Conservation (phyloP, 1,284 basidiomycete species). For the Trametes versicolor region DNA sequence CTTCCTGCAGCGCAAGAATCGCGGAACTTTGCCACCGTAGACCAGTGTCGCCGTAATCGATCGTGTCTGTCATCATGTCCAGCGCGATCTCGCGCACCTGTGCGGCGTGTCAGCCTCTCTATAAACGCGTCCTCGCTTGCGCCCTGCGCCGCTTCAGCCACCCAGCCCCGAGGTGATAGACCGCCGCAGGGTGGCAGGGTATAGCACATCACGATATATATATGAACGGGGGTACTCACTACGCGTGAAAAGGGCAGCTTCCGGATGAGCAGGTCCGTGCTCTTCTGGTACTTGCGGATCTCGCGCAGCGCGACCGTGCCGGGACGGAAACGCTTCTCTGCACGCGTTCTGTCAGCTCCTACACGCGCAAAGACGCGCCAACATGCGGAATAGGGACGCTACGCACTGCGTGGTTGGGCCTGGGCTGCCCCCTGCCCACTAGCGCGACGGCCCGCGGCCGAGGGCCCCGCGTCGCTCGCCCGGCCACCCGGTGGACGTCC, state of each 20-base stretch:
- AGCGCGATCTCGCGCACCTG: slow-evolving; percentile 93
- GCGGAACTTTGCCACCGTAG: slow-evolving; percentile 94
- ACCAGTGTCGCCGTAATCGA: slow-evolving; percentile 64
- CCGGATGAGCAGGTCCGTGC: slow-evolving; percentile 86
- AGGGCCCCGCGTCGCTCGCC: slow-evolving; percentile 31
- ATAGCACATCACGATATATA: not conserved
- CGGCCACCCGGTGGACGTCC: slow-evolving; percentile 53
- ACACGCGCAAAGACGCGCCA: not conserved
- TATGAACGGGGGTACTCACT: slow-evolving; percentile 60
- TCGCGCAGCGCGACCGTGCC: slow-evolving; percentile 91
- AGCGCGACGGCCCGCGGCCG: slow-evolving; percentile 33
- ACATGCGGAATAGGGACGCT: not conserved
- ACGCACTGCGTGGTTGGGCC: slow-evolving; percentile 34
- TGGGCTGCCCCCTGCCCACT: slow-evolving; percentile 27
- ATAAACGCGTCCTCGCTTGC: not conserved
- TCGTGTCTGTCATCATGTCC: slow-evolving; percentile 84
- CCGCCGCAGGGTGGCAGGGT: not conserved
- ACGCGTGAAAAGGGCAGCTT: slow-evolving; percentile 93
- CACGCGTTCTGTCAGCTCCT: not conserved
- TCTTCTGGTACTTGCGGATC: slow-evolving; percentile 94
- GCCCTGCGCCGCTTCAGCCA: not conserved
- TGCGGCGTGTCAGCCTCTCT: slow-evolving; percentile 6
- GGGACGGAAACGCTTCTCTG: slow-evolving; percentile 77
- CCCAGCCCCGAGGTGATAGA: not conserved
- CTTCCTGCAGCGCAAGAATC: slow-evolving; percentile 91